Evolutionary conservation across 1,284 basidiomycete genomes (phyloP), one percentile per base, ranked within the genome.

Genomic region (Amylostereum areolatum): DNA sequence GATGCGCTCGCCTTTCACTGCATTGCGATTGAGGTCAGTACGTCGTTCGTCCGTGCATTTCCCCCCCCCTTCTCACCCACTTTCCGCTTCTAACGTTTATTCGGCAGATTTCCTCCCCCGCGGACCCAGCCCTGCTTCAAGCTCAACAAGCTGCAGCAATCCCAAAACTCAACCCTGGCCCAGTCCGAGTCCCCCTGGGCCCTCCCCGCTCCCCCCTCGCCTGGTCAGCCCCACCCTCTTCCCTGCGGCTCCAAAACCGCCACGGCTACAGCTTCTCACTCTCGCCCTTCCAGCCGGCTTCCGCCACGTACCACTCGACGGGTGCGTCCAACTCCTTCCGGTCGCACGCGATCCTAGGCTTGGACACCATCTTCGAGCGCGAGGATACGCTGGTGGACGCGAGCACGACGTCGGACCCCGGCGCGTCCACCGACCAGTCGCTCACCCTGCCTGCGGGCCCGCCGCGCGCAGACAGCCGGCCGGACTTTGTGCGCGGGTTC

Each of bases 91-190:
- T n/a, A n/a, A n/a, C n/a, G n/a, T 43, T 41, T 33, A 34, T 18
- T 39, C 43, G 43, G 18, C 59, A 91, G 88, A 88, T 91, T 66
- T 91, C 88, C 2, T 89, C 87, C 24, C 87, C 89, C 27, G 88
- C 88, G 6, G 88, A 90, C 61, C 87, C 89, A 39, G 83, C 83
- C 24, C 67, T 91, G 27, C 58, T 90, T 85, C 69, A 90, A 89
- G 62, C 72, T 91, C 41, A 89, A 89, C 66, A 89, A 87, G 65
- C 70, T 91, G 8, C 86, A 89, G 57, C 81, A 84, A 63, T 77
- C 83, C 0, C 86, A 88, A 58, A 73, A 71, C 40, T 69, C 68
- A n/a, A 77, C 81, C 1, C 66, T 70, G 5, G 60, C 66, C 6
- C 77, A 75, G 55, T 85, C 82, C 3, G 61, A 81, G 24, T 69